Percentiles rank a stretch among this genome's conserved stretches.
These are phyloP conservation scores for Periglandula ipomoeae DNA, from an alignment of 2,329 filamentous ascomycete genomes.

Conservation along the genomic window DNA sequence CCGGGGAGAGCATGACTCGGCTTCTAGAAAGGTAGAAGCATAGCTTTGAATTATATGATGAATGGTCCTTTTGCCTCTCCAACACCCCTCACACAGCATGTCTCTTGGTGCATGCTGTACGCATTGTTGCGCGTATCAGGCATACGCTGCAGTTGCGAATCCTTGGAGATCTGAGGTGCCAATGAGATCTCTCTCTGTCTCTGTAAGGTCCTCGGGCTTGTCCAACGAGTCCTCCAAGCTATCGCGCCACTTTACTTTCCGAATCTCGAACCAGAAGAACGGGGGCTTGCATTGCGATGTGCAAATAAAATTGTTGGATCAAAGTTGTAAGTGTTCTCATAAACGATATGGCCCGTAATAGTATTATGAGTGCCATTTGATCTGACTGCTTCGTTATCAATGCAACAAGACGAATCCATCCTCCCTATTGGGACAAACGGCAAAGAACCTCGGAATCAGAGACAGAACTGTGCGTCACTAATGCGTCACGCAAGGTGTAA, in stretches of 20 bases:
- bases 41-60: background rate
- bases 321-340: no score
- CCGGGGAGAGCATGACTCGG: background rate
- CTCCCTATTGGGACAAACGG: background rate
- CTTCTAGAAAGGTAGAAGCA: constrained; percentile 4
- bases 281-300: background rate
- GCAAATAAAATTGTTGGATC: no score
- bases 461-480: background rate
- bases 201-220: no score
- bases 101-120: background rate
- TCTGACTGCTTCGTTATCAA: background rate
- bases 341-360: no score
- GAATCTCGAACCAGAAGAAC: background rate
- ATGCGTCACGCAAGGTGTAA: background rate
- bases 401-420: background rate
- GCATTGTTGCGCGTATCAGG: background rate
- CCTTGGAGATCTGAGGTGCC: background rate
- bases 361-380: background rate
- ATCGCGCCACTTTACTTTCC: background rate
- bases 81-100: background rate
- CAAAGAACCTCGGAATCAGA: background rate
- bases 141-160: background rate
- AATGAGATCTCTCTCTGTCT: background rate
- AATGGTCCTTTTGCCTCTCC: background rate
- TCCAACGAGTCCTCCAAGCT: no score